Base-by-base conservation (phyloP, 495 filamentous ascomycete genomes). In the Penicillium alfredii region DNA sequence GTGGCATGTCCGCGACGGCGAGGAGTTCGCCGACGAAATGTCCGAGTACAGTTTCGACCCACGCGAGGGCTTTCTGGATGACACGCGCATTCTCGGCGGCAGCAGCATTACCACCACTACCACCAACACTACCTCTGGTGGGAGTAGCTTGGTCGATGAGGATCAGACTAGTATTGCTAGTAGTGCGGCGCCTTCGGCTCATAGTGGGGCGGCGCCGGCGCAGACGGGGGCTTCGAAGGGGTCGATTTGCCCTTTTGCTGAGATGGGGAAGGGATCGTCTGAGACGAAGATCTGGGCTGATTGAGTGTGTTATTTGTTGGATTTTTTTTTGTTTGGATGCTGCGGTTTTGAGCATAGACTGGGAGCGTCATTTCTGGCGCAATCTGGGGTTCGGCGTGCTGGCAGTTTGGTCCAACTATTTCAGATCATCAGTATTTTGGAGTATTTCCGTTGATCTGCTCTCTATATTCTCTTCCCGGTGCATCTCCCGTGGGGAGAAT, bases 1-100 rank as follows among this genome's bases (percentile, higher is more conserved):
- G 59, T 84, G 78, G 75, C 82, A 84, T 41, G 72, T 82, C 4
- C 66, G 72, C 15, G 81, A 88, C 40, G 81, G 81, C 22, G 82
- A 84, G 20, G 81, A 87, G 54, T 85, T 66, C 44, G 73, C 64
- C 15, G 76, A 76, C 2, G 77, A 80, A 22, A 71, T 71, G 35
- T 73, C 72, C n/a, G 59, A 68, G 17, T 54, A 55, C 29, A 64
- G 57, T 12, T 52, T 61, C 4, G 61, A 80, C 6, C 64, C 76
- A n/a, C 58, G 78, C 19, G 81, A 86, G 46, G 82, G 82, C 0
- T 84, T 73, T 30, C 31, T 75, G 1, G 60, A 63, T 18, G 72
- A 71, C 7, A 72, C 73, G 58, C 66, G 65, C 41, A 61, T 74
- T 22, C 44, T 77, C 6, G 53, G 59, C 8, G 60, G 62, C 19